These are phyloP conservation scores for Jimgerdemannia flammicorona DNA, from an alignment of 192 early-diverging fungal genomes.

Conservation along the genomic window DNA sequence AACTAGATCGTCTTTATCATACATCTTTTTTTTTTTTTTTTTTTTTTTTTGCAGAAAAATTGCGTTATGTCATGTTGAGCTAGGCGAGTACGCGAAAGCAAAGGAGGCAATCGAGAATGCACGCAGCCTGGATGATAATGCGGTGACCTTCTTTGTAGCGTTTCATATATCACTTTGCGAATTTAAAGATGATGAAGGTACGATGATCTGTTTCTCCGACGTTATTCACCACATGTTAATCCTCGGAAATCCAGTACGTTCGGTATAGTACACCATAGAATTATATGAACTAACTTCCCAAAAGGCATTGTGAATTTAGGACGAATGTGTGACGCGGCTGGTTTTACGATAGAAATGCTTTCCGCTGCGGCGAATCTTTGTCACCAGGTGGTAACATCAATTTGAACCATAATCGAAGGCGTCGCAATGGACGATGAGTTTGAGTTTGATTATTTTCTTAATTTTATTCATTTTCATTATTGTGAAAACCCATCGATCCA, in stretches of 20 bases:
- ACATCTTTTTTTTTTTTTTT: no score
- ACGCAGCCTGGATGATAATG: slow-evolving; percentile 8
- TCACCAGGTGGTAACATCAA: background rate
- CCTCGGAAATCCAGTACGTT: no score
- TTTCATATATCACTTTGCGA: slow-evolving; percentile 14
- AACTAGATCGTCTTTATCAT: no score
- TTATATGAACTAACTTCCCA: no score
- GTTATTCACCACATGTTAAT: no score
- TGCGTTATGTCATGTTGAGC: slow-evolving; percentile 17
- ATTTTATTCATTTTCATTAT: background rate
- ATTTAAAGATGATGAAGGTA: slow-evolving; percentile 12
- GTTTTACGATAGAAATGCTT: slow-evolving; percentile 21
- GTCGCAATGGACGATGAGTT: background rate
- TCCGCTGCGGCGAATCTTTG: slow-evolving; percentile 14
- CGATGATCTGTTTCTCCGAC: background rate
- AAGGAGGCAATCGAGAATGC: slow-evolving; percentile 12
- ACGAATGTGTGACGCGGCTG: slow-evolving; percentile 14
- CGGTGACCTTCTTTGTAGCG: slow-evolving; percentile 18
- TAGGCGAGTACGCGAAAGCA: slow-evolving; percentile 5
- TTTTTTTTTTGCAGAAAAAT: slow-evolving; percentile 21
- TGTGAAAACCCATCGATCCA: background rate
- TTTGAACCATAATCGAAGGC: slow-evolving; percentile 3
- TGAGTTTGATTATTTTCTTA: background rate
- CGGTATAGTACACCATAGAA: no score
- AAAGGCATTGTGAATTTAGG: slow-evolving; percentile 9